phyloP scores from a whole-genome alignment of 257 asterid genomes.

The Solanum sparsipilum region DNA sequence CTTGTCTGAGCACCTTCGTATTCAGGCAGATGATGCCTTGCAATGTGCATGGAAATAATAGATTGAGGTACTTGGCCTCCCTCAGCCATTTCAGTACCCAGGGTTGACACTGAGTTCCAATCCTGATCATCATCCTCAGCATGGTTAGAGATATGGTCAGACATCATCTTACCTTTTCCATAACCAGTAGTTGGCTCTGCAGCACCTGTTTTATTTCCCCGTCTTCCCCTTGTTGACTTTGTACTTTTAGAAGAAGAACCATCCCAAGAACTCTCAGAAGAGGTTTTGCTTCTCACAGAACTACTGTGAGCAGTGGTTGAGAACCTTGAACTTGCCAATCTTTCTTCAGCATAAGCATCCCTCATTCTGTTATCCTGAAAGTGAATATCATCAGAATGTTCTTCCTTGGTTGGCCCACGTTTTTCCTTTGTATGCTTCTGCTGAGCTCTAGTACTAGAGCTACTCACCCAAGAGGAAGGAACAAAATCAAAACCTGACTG shows the following conservation, averaged over 20 bases:
- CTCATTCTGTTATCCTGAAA: conserved; percentile 44
- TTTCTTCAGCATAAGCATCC: conserved; percentile 50
- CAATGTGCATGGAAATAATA: conserved; percentile 37
- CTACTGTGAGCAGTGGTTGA: conserved; percentile 33
- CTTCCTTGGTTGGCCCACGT: conserved; percentile 41
- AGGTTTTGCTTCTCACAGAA: conserved; percentile 31
- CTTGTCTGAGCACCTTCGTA: conserved; percentile 63
- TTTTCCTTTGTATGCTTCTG: conserved; percentile 49
- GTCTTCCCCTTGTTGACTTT: conserved; percentile 23
- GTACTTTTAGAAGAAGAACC: conserved; percentile 25
- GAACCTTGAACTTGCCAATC: conserved; percentile 30
- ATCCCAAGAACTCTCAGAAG: conserved; percentile 46
- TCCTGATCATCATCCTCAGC: conserved; percentile 58
- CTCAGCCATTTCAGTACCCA: conserved; percentile 39
- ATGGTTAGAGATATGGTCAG: conserved; percentile 29
- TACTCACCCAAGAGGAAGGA: conserved; percentile 46
- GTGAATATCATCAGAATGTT: conserved; percentile 27
- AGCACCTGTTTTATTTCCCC: conserved; percentile 26
- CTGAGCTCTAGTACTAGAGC: conserved; percentile 37
- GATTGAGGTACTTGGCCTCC: conserved; percentile 39
- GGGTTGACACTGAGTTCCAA: conserved; percentile 25
- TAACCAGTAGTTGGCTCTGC: conserved; percentile 23
- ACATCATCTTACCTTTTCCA: conserved; percentile 51
- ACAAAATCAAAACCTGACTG: conserved; percentile 39
- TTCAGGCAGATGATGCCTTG: conserved; percentile 32